Base-by-base conservation (phyloP, 1,284 basidiomycete species). In the Moniliophthora roreri region DNA sequence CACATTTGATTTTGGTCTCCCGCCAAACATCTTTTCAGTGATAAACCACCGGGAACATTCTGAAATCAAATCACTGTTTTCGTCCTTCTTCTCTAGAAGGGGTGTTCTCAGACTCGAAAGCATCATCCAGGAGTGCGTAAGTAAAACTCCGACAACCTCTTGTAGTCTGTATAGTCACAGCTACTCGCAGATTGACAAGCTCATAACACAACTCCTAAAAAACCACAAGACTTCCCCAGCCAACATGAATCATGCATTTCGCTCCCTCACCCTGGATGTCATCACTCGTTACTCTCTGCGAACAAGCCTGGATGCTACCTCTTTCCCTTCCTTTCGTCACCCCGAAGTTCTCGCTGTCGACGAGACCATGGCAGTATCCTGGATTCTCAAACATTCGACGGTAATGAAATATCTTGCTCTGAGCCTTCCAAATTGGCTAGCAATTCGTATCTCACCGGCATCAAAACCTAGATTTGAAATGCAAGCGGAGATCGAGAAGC, bases 271-370 rank as follows among this genome's bases (percentile, higher is more conserved):
- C 0, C 48, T 70, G 20, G 68, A 69, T 28, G 56, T 66, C 18
- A 66, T 70, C 51, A 63, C 59, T 8, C 57, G 62, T 6, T 67
- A 67, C 50, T 68, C 65, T 11, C 28, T 32, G 28, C 28, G 28
- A 32, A 48, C 18, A 20, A 18, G 9, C 26, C 44, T 47, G 16
- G 9, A 16, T 18, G 18, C 18, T 11, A 21, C 42, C 23, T 26
- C 18, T 23, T 45, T 26, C 42, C 28, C 28, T 11, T 32, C 28
- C 11, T 32, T 32, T 11, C 28, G 28, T 6, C 28, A 32, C 28
- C 28, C 28, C 11, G 28, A 6, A 6, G 11, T 32, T 11, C 28
- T 32, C 11, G 11, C 7, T 11, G 11, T 32, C 7, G 28, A 32
- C 28, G 28, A 6, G 6, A 11, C 28, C 7, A 32, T 32, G 7